phyloP scores from a whole-genome alignment of 495 filamentous ascomycete genomes.

The Penicillium salamii region DNA sequence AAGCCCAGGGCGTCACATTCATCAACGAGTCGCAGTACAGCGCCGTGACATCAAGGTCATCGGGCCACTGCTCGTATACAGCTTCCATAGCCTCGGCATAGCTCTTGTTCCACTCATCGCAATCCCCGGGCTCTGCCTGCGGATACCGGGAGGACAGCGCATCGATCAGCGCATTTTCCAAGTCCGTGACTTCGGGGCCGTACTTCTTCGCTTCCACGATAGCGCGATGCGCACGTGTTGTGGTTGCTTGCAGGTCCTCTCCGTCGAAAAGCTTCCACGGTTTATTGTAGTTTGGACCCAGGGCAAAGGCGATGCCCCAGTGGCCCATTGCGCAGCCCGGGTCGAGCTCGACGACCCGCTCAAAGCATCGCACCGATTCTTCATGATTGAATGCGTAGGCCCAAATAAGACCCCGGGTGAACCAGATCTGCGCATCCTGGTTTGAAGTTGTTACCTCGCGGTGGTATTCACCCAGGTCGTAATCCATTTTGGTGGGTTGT shows the following conservation, averaged over 20 bases:
- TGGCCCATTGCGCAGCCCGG: constrained; percentile 57
- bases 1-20: constrained; percentile 65
- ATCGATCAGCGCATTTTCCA: constrained; percentile 56
- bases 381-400: constrained; percentile 65
- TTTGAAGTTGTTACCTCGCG: constrained; percentile 45
- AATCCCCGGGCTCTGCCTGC: constrained; percentile 36
- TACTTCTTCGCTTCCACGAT: constrained; percentile 38
- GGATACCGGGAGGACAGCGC: constrained; percentile 58
- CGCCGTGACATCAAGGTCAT: constrained; percentile 59
- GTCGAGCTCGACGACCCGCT: constrained; percentile 53
- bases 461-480: constrained; percentile 54
- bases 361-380: constrained; percentile 58
- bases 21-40: constrained; percentile 66
- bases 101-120: constrained; percentile 48
- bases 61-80: constrained; percentile 51
- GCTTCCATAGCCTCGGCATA: constrained; percentile 61
- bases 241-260: constrained; percentile 46
- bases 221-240: constrained; percentile 44
- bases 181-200: constrained; percentile 22
- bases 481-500: constrained; percentile 36
- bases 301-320: constrained; percentile 63
- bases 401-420: constrained; percentile 62
- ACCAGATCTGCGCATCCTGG: constrained; percentile 54
- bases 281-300: constrained; percentile 75
- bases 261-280: constrained; percentile 66